Base-by-base conservation (phyloP, 2,329 filamentous ascomycete genomes). In the Neoascochyta sp. region DNA sequence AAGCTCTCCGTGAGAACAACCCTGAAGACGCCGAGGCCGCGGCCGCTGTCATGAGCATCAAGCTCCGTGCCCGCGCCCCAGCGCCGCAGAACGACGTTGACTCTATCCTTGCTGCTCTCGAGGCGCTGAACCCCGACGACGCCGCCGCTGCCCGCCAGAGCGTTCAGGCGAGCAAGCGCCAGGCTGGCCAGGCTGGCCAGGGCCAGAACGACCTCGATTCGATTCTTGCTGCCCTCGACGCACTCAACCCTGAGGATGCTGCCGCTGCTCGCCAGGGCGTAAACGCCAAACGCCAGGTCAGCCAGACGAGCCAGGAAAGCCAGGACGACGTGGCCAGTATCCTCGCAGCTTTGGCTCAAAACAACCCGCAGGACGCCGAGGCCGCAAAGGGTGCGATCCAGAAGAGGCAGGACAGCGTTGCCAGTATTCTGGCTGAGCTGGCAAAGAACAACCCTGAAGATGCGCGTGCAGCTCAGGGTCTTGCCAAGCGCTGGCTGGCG, bases 1-100 rank as follows among this genome's bases (percentile, higher is more conserved):
- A 48, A 13, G 51, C 52, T 13, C 47, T 58, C 24, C 43, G 45
- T 17, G 41, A 38, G 23, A 52, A 55, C 43, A 54, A 50, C 34
- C 50, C 53, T 8, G 44, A 52, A 16, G 51, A 54, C 12, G 47
- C 51, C 20, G 44, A 48, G 12, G 49, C 49, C 16, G 47, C 47
- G 3, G 51, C 49, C 3, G 19, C 51, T 6, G 38, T 39, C 39
- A 47, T 52, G 48, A 45, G 47, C 18, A 36, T 52, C 33, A 54
- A 52, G 37, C 48, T 52, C 9, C 43, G 47, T 16, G 38, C 35
- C 14, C 39, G 44, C 13, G 32, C 34, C 13, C 38, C 47, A 6
- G 37, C 28, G 25, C 40, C 45, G 23, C 46, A 54, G 22, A 32
- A 45, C 29, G 49, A 54, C 19, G 13, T 54, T 9, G 24, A 25